Evolutionary conservation across 2,329 filamentous ascomycete species (phyloP).

Genomic region (Verticillium tricorpus): DNA sequence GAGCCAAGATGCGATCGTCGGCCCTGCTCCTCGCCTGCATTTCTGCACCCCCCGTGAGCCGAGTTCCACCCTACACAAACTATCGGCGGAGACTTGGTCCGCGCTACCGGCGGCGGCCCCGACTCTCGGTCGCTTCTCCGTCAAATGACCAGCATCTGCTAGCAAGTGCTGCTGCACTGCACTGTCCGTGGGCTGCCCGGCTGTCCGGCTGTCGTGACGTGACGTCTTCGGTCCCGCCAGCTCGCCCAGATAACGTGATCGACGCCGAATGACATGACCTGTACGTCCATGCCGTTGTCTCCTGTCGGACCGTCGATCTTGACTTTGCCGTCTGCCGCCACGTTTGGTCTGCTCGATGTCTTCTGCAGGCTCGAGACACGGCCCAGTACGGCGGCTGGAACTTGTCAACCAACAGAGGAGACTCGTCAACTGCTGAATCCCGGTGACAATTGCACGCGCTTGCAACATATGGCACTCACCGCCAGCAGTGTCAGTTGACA

Average conservation of each 20-base stretch:
- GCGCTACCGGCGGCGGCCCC: background rate
- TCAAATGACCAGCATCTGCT: background rate
- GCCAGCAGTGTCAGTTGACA: background rate
- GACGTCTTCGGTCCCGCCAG: background rate
- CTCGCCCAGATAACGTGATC: background rate
- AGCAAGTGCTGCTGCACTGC: background rate
- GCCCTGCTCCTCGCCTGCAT: background rate
- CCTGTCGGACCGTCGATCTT: background rate
- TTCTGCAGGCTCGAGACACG: background rate
- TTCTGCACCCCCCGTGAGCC: background rate
- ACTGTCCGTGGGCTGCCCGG: background rate
- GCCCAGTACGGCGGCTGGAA: background rate
- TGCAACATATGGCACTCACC: background rate
- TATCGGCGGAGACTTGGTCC: background rate
- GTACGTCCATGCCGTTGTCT: background rate
- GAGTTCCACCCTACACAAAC: background rate
- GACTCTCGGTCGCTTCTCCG: background rate
- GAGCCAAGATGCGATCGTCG: background rate
- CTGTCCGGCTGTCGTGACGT: background rate
- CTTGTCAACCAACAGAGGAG: background rate
- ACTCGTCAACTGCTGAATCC: background rate
- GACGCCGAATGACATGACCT: background rate
- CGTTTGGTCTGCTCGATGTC: background rate
- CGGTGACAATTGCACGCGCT: background rate
- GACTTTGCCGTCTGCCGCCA: background rate